Evolutionary conservation across 164 flowering plant genomes (phyloP).

Genomic region (Umbellularia californica): DNA sequence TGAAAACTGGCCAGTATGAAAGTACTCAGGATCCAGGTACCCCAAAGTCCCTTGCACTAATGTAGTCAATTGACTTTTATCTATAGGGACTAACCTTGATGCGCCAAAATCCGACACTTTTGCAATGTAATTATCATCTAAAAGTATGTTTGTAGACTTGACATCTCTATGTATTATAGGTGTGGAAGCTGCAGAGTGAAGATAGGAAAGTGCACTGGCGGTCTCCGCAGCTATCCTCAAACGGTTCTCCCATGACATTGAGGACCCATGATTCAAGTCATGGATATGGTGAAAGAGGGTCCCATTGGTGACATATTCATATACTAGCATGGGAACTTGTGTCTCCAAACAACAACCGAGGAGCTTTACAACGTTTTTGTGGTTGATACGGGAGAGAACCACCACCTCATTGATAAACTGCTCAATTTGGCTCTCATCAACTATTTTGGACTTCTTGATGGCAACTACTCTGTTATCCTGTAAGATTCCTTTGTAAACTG

Average conservation of each 20-base stretch:
- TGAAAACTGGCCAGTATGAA: conserved; percentile 24
- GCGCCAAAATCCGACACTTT: conserved; percentile 9
- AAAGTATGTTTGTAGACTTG: conserved; percentile 9
- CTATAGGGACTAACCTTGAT: conserved; percentile 1
- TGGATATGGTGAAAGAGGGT: conserved; percentile 33
- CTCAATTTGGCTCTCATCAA: conserved; percentile 28
- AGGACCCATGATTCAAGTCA: conserved; percentile 2
- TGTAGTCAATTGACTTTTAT: background rate
- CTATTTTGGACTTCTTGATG: conserved; percentile 38
- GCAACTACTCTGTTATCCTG: conserved; percentile 27
- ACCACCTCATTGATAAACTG: conserved; percentile 42
- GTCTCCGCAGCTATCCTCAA: conserved; percentile 6
- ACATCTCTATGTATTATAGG: conserved; percentile 13
- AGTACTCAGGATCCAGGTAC: conserved; percentile 39
- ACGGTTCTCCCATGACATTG: conserved; percentile 27
- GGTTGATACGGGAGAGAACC: conserved; percentile 41
- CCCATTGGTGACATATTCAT: conserved; percentile 39
- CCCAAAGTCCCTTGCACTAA: conserved; percentile 32
- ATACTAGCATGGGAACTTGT: conserved; percentile 36
- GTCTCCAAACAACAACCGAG: conserved; percentile 42
- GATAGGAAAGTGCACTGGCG: conserved; percentile 12
- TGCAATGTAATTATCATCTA: background rate
- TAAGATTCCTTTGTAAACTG: conserved; percentile 21
- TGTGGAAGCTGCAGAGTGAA: conserved; percentile 16
- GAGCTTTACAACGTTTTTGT: conserved; percentile 37